Evolutionary conservation across 2,329 filamentous ascomycete genomes (phyloP).

Genomic region (Pseudogymnoascus sp.): DNA sequence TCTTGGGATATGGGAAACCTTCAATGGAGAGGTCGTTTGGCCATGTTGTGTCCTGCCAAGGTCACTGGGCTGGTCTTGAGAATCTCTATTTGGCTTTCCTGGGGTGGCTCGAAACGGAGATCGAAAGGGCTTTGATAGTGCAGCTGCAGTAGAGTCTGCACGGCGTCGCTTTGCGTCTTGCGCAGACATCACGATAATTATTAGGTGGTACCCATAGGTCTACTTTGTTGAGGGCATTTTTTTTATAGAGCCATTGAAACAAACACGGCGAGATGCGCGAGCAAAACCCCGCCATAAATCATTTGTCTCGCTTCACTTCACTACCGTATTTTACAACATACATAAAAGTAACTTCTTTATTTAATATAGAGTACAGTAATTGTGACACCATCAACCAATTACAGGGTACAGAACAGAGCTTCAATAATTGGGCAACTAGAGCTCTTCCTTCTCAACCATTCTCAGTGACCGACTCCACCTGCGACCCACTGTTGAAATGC

Average conservation of each 20-base stretch:
- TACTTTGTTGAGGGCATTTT: slow-evolving; percentile 23
- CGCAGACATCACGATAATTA: slow-evolving; percentile 34
- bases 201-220: not conserved
- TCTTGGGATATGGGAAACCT: not conserved
- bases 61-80: not conserved
- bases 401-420: not conserved
- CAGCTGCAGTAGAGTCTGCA: slow-evolving; percentile 47
- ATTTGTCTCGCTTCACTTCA: not conserved
- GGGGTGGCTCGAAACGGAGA: slow-evolving; percentile 50
- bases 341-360: not conserved
- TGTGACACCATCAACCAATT: not conserved
- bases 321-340: not conserved
- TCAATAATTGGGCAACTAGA: not conserved
- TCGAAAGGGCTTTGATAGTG: slow-evolving; percentile 62
- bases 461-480: slow-evolving; percentile 56
- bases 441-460: not conserved
- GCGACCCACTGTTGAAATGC: slow-evolving; percentile 56
- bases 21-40: not conserved
- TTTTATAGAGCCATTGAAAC: slow-evolving; percentile 6
- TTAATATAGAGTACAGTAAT: not conserved
- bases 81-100: slow-evolving; percentile 7
- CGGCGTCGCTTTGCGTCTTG: slow-evolving; percentile 55
- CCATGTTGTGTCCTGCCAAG: not conserved
- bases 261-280: not conserved
- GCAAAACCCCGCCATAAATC: not conserved